Evolutionary conservation across 2,329 filamentous ascomycete species (phyloP), one percentile per base, ranked within the genome.

Genomic region (Plenodomus lindquistii): DNA sequence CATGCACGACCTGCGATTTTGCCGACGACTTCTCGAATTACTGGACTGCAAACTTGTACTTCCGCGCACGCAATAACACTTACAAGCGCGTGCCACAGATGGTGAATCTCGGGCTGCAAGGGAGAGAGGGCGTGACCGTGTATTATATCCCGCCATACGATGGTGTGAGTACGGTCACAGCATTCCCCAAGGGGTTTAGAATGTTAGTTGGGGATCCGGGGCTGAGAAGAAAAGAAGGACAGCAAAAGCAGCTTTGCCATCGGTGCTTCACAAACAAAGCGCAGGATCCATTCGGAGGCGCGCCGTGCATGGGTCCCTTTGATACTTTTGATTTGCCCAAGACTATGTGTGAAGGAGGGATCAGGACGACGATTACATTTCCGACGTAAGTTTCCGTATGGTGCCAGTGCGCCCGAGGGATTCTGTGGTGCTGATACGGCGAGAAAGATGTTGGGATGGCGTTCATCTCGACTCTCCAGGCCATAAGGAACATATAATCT

Each of bases 301-400:
- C 22, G 22, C 22, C 22, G 22, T 24, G 22, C 10, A 24, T 76
- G 55, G 73, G 71, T 1, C 65, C 67, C 49, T 58, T 70, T 42
- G 22, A 24, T 24, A 24, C 22, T 5, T 24, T 24, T 24, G 22
- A 24, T 5, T 71, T 79, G 55, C 76, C 76, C 3, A 67, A 63
- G 0, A 58, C 63, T 42, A 69, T 66, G 2, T 77, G 76, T 53
- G 59, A 57, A 2, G 72, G 69, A 6, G 74, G 75, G 21, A 75
- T 77, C 52, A 76, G 76, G 72, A 72, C 72, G 0, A 71, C 74
- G 29, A 66, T 75, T 46, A 71, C 75, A 44, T 77, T 77, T 59
- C 61, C 60, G 0, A 65, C 59, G 55, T 24, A 10, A 24, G 22
- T 24, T 24, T 24, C n/a, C n/a, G n/a, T n/a, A n/a, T n/a, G n/a